A percentile compares a stretch with the other conserved stretches of the same genome.
phyloP scores from a whole-genome alignment of 1,284 basidiomycete genomes.

The Sutorius eximius region DNA sequence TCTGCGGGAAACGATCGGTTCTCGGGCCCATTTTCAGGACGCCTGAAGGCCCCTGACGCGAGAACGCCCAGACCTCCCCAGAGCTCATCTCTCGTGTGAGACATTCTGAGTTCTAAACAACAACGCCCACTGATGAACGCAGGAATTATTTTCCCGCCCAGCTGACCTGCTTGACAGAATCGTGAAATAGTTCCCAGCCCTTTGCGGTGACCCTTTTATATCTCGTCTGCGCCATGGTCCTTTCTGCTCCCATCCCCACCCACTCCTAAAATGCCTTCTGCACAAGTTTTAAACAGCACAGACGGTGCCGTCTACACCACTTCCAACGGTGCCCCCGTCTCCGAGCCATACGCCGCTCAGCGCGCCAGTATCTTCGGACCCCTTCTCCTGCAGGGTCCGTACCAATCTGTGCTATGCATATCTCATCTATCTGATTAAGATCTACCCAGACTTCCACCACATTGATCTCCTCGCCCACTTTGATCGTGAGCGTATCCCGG shows the following conservation, averaged over 20 bases:
- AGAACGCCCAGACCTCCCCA: background rate
- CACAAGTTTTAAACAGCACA: slow-evolving; percentile 54
- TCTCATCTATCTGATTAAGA: slow-evolving; percentile 9
- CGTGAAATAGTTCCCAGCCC: slow-evolving; percentile 24
- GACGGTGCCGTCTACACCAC: slow-evolving; percentile 77
- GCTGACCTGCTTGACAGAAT: slow-evolving; percentile 7
- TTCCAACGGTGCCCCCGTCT: slow-evolving; percentile 75
- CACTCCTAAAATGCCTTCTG: slow-evolving; percentile 55
- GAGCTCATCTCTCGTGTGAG: slow-evolving; percentile 10
- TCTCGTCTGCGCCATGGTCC: slow-evolving; percentile 1
- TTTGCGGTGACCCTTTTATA: slow-evolving; percentile 10
- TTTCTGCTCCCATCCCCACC: slow-evolving; percentile 5
- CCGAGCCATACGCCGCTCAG: slow-evolving; percentile 76
- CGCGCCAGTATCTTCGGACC: slow-evolving; percentile 76
- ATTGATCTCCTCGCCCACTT: slow-evolving; percentile 90
- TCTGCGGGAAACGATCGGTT: slow-evolving; percentile 15
- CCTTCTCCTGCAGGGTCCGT: slow-evolving; percentile 79
- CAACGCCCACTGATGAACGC: background rate
- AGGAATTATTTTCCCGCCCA: slow-evolving; percentile 11
- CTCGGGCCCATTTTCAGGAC: background rate
- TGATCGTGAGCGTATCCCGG: slow-evolving; percentile 92
- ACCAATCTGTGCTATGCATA: background rate
- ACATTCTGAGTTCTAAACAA: slow-evolving; percentile 17
- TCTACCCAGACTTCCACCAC: slow-evolving; percentile 66
- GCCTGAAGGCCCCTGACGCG: background rate